Conservation (phyloP, 164 flowering plant species). For the Nymphaea thermarum region DNA sequence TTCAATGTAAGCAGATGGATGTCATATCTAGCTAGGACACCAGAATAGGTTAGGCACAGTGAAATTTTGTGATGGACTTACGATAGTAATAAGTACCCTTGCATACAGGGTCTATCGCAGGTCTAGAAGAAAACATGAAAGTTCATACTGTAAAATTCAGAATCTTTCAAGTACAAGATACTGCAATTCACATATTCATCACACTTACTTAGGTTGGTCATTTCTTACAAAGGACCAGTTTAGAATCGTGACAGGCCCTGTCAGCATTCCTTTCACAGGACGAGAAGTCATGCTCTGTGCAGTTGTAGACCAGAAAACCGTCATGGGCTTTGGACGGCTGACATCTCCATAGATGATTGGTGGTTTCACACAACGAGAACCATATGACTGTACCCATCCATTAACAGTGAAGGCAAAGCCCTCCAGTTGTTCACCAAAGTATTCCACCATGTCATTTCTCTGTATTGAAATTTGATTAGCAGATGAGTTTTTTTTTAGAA, state of each 20-base stretch:
- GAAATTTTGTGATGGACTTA: too few relatives aligned
- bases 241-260: conserved; percentile 31
- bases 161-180: too few relatives aligned
- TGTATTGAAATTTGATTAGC: conserved; percentile 7
- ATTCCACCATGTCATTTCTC: conserved; percentile 96
- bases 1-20: too few relatives aligned
- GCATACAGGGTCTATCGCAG: too few relatives aligned
- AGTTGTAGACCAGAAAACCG: conserved; percentile 17
- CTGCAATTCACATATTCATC: too few relatives aligned
- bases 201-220: conserved; percentile 6
- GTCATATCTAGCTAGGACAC: too few relatives aligned
- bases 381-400: conserved; percentile 20
- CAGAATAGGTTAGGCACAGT: too few relatives aligned
- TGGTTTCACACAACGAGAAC: conserved; percentile 18
- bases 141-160: too few relatives aligned
- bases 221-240: conserved; percentile 24
- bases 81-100: too few relatives aligned
- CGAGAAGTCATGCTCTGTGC: conserved; percentile 23
- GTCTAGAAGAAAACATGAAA: too few relatives aligned
- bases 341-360: conserved; percentile 22
- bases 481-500: too few relatives aligned
- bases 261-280: conserved; percentile 35
- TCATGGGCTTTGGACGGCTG: conserved; percentile 20
- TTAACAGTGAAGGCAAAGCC: conserved; percentile 74
- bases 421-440: conserved; percentile 86